Conservation (phyloP, 1,139 yeast genomes). For the Pneumocystis sp. region DNA sequence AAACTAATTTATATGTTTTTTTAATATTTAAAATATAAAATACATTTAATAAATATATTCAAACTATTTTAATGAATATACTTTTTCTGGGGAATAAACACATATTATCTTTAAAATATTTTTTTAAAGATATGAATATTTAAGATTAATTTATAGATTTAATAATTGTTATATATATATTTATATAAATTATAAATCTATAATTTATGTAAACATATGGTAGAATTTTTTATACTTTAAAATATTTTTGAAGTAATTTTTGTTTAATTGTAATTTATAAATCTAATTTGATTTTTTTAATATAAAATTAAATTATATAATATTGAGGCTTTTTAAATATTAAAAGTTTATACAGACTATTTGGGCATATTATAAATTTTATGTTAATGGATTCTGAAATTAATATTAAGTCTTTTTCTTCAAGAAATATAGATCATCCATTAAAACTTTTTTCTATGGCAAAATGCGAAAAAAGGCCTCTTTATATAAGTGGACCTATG, state of each 20-base stretch:
- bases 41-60: not conserved
- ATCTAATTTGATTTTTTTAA: not conserved
- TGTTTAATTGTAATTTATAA: not conserved
- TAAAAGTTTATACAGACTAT: not conserved
- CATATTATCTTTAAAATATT: not conserved
- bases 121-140: not conserved
- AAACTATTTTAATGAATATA: not conserved
- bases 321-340: not conserved
- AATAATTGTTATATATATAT: too few species aligned
- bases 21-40: too few species aligned
- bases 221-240: too few species aligned
- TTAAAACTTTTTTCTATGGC: conserved; percentile 36
- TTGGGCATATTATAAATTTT: not conserved
- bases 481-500: conserved; percentile 87
- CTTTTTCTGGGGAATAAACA: not conserved
- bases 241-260: too few species aligned
- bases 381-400: not conserved
- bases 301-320: not conserved
- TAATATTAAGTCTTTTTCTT: not conserved
- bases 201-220: too few species aligned
- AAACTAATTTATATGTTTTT: not conserved
- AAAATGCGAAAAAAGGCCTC: conserved; percentile 40
- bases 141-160: too few species aligned
- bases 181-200: too few species aligned
- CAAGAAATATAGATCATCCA: conserved; percentile 31